Evolutionary conservation across 108 stramenopile species (phyloP), one percentile per base, ranked within the genome.

Genomic region (Pseudonitzschia multiseries): DNA sequence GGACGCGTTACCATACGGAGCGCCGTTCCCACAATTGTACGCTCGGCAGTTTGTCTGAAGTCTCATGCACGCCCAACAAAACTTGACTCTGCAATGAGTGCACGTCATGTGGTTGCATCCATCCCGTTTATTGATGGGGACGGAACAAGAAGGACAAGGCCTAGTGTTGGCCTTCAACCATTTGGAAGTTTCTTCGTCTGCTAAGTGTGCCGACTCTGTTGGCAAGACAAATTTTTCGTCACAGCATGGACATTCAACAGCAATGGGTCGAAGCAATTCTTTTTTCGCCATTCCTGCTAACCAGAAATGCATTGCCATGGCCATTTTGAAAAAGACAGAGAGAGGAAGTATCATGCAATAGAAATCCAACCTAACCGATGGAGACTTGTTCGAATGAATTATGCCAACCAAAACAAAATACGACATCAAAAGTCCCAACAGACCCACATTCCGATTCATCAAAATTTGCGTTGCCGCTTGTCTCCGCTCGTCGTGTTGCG

Each of bases 41-140:
- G 89, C 78, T 65, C 20, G 27, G 50, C 86, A 87, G 29, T 22
- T 13, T 13, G 83, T 80, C 44, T 73, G 56, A 0, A 76, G 56
- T 66, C 86, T 59, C 86, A 89, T 87, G 56, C 89, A 89, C 0
- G 83, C 84, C 89, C 89, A 89, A 67, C 89, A 89, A 75, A 89
- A 89, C 3, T 79, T 57, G 17, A 68, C 78, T 1, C 61, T 62
- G 71, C 89, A 89, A 33, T 76, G 78, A 40, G 79, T 73, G 68
- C 89, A 89, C 42, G 43, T 59, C 46, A 81, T 76, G 50, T 81
- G 80, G 72, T 81, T 81, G 67, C 80, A 79, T 18, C 77, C 81
- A 27, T 53, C 10, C 77, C 28, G 43, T 56, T 82, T 82, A 20
- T 59, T 32, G 56, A 82, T 82, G 13, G 57, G 73, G 21, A 53